phyloP scores from a whole-genome alignment of 805 yeast species.

The Monosporozyma yasuniensis region DNA sequence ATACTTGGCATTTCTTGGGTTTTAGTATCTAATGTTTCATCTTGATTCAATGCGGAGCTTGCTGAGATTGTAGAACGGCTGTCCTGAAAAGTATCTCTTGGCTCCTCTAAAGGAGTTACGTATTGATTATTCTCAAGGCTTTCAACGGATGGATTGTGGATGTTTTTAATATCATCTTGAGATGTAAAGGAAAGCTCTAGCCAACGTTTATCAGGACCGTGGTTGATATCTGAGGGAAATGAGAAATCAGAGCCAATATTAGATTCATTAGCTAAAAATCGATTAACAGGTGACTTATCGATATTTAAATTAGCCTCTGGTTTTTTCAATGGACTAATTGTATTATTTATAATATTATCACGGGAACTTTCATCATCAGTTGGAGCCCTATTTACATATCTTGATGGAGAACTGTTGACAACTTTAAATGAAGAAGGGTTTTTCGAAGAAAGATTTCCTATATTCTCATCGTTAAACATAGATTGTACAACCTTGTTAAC shows the following conservation, averaged over 20 bases:
- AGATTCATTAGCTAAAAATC: slow-evolving; percentile 2
- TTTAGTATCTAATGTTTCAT: not conserved
- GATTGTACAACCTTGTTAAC: slow-evolving; percentile 3
- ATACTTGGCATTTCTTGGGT: not conserved
- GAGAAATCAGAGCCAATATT: slow-evolving; percentile 13
- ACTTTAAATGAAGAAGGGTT: slow-evolving; percentile 2
- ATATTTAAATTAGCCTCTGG: not conserved
- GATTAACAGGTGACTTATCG: not conserved
- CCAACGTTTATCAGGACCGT: slow-evolving; percentile 12
- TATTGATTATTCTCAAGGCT: not conserved
- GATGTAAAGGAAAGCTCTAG: slow-evolving; percentile 19
- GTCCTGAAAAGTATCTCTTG: not conserved
- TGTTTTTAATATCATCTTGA: slow-evolving; percentile 14
- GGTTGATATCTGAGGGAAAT: slow-evolving; percentile 12
- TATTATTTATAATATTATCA: not conserved
- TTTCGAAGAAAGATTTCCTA: not conserved
- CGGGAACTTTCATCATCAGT: not conserved
- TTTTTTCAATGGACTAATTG: not conserved
- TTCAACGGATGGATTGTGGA: not conserved
- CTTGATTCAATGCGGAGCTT: not conserved
- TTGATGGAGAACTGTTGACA: slow-evolving; percentile 3
- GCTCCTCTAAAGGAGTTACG: slow-evolving; percentile 1
- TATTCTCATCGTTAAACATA: slow-evolving; percentile 1
- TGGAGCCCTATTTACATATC: not conserved
- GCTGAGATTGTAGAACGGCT: not conserved